Base-by-base conservation (phyloP, 192 early-diverging fungal genomes). In the Chytriomyces confervae region DNA sequence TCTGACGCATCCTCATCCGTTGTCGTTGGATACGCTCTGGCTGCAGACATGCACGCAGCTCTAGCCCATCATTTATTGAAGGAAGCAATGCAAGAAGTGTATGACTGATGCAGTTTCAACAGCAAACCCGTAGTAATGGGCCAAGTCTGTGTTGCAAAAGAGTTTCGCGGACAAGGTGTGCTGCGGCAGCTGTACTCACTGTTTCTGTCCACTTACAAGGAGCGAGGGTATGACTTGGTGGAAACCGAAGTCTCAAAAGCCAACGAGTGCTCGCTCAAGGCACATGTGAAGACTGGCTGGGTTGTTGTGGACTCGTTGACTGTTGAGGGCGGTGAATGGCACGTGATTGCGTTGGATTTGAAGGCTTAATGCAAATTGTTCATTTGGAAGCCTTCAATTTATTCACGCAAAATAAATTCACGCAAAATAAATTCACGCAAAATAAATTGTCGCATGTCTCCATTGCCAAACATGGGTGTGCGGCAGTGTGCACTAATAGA, bases 341-440 rank as follows among this genome's bases (percentile, higher is more conserved):
- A 57, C 53, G 20, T 57, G 13, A 57, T 57, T 20, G 53, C 20
- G 53, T 57, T 57, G 53, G 53, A 57, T 57, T 57, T 57, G 53
- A 36, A 36, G 36, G 0, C 36, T 36, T 36, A n/a, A n/a, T n/a
- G n/a, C n/a, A n/a, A n/a, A n/a, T n/a, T n/a, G n/a, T n/a, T n/a
- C n/a, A n/a, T n/a, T n/a, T n/a, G n/a, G n/a, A n/a, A n/a, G n/a
- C n/a, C n/a, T n/a, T n/a, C n/a, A n/a, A n/a, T n/a, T n/a, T n/a
- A n/a, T n/a, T n/a, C n/a, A n/a, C n/a, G n/a, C n/a, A n/a, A n/a
- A n/a, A n/a, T n/a, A n/a, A n/a, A n/a, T n/a, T n/a, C n/a, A n/a
- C n/a, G n/a, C n/a, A n/a, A n/a, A n/a, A n/a, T n/a, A n/a, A n/a
- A 27, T 27, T 27, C 24, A 27, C 24, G 24, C 24, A 27, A 27